These are phyloP conservation scores for Clausena lansium DNA, from an alignment of 345 rosid species.

Conservation along the genomic window DNA sequence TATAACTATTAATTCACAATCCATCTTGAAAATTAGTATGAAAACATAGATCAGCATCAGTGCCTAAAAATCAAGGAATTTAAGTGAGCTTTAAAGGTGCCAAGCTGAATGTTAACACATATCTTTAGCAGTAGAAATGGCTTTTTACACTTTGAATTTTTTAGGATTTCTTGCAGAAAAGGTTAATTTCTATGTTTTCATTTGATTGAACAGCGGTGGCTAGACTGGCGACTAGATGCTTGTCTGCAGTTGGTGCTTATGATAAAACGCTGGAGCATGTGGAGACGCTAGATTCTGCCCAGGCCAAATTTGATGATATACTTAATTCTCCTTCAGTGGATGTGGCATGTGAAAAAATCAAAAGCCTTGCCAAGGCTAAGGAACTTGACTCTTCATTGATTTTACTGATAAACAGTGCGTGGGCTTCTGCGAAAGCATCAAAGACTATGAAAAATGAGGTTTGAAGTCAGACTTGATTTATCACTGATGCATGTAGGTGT, in stretches of 20 bases:
- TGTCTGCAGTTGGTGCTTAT: conserved; percentile 78
- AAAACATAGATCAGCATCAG: neutral
- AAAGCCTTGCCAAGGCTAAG: conserved; percentile 81
- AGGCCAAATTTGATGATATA: conserved; percentile 83
- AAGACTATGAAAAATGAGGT: conserved; percentile 78
- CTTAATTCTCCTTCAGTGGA: conserved; percentile 77
- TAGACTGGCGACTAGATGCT: conserved; percentile 80
- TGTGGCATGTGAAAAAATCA: conserved; percentile 80
- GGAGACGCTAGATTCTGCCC: conserved; percentile 75
- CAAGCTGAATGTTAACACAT: neutral
- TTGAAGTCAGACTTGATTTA: neutral
- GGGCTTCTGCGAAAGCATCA: conserved; percentile 90
- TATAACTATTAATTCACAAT: neutral
- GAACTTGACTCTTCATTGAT: conserved; percentile 89
- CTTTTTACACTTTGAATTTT: neutral
- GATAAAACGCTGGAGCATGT: conserved; percentile 73
- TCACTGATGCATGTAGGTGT: neutral
- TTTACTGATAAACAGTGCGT: conserved; percentile 76
- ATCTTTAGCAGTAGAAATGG: neutral
- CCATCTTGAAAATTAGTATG: neutral
- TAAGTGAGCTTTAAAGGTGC: neutral
- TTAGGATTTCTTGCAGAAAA: neutral
- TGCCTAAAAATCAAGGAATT: neutral
- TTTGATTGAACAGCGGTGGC: conserved; percentile 58
- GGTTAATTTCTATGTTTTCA: neutral